These are phyloP conservation scores for Lasiosphaeria ovina DNA, from an alignment of 495 filamentous ascomycete species.

Conservation along the genomic window DNA sequence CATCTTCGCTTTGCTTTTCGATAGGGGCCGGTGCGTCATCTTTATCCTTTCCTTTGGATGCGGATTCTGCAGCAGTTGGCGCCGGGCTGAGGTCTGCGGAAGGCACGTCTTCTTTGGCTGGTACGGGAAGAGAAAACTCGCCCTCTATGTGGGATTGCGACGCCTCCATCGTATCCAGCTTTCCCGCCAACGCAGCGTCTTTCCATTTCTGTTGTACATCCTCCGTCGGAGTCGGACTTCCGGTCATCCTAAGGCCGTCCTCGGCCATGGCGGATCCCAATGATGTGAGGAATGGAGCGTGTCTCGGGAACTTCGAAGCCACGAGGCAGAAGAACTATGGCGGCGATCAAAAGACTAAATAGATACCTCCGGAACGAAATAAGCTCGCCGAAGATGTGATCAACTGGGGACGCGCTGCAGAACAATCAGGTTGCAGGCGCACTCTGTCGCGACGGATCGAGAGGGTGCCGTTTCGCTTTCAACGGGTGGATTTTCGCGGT, in stretches of 20 bases:
- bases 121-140: slow-evolving; percentile 3
- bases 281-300: background rate
- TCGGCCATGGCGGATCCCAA: slow-evolving; percentile 18
- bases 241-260: slow-evolving; percentile 2
- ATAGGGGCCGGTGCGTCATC: slow-evolving; percentile 29
- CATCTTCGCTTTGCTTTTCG: slow-evolving; percentile 28
- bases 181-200: slow-evolving; percentile 20
- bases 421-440: too few relatives aligned
- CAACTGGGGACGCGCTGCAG: too few relatives aligned
- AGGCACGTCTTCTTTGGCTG: slow-evolving; percentile 10
- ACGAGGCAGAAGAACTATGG: too few relatives aligned
- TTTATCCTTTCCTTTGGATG: slow-evolving; percentile 30
- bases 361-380: too few relatives aligned
- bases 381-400: too few relatives aligned
- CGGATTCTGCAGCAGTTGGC: background rate
- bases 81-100: background rate
- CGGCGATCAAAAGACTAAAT: too few relatives aligned
- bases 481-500: background rate
- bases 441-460: background rate
- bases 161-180: slow-evolving; percentile 12
- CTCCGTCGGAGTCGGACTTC: slow-evolving; percentile 5
- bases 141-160: slow-evolving; percentile 1
- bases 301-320: too few relatives aligned
- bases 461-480: background rate
- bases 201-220: slow-evolving; percentile 17